These are phyloP conservation scores for Stachybotrys chlorohalonatus DNA, from an alignment of 2,329 filamentous ascomycete genomes.

Conservation along the genomic window DNA sequence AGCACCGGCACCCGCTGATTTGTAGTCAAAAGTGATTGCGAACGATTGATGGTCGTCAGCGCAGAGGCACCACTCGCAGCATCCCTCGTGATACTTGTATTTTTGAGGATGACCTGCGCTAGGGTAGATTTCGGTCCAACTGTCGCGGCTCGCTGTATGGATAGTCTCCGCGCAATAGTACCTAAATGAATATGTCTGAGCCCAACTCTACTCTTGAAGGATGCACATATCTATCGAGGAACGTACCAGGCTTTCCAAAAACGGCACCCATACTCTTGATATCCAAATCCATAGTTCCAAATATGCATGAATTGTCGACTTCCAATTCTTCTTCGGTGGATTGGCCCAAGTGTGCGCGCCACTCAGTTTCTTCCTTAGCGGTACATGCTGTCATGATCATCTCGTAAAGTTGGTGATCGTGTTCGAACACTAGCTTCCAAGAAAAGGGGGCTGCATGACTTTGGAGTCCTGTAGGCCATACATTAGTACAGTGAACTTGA, in stretches of 20 bases:
- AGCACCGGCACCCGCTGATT: constrained; percentile 59
- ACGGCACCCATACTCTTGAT: constrained; percentile 68
- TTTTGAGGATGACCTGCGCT: constrained; percentile 77
- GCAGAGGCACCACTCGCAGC: constrained; percentile 29
- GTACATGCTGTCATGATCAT: constrained; percentile 82
- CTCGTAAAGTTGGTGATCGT: constrained; percentile 69
- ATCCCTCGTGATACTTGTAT: constrained; percentile 63
- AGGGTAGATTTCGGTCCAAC: constrained; percentile 58
- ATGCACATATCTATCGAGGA: not conserved
- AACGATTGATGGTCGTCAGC: constrained; percentile 57
- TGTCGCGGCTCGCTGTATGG: constrained; percentile 70
- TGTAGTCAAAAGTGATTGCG: constrained; percentile 68
- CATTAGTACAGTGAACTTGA: constrained; percentile 7
- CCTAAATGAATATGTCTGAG: constrained; percentile 26
- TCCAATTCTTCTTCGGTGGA: constrained; percentile 39
- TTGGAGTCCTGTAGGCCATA: constrained; percentile 57
- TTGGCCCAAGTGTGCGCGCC: constrained; percentile 60
- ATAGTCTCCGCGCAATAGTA: constrained; percentile 58
- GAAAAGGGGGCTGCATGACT: constrained; percentile 80
- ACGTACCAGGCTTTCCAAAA: constrained; percentile 60
- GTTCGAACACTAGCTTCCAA: constrained; percentile 86
- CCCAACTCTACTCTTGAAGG: not conserved
- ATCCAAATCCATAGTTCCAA: constrained; percentile 57
- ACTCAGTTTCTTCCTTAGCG: constrained; percentile 67
- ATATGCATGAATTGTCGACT: constrained; percentile 36